These are phyloP conservation scores for Entomophthora muscae DNA, from an alignment of 371 early-diverging fungal genomes.

Conservation along the genomic window DNA sequence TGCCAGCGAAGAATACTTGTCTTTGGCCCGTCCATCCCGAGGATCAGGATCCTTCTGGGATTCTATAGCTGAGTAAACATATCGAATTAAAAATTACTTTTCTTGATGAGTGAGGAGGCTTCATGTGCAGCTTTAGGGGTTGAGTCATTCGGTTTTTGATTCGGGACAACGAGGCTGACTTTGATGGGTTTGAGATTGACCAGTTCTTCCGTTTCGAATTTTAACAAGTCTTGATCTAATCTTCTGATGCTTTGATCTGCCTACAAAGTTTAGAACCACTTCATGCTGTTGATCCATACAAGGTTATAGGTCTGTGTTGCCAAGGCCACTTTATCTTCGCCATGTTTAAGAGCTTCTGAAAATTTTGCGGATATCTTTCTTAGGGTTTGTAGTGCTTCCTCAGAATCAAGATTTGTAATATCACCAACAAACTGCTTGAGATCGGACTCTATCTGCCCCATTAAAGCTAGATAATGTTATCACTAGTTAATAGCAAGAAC, in stretches of 20 bases:
- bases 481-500: neutral
- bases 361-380: constrained; percentile 34
- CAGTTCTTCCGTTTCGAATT: constrained; percentile 78
- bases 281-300: constrained; percentile 22
- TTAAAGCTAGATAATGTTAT: constrained; percentile 22
- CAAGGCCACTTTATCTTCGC: constrained; percentile 79
- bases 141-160: neutral
- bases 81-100: neutral
- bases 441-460: constrained; percentile 34
- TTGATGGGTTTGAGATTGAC: constrained; percentile 31
- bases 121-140: no score
- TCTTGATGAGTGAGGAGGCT: neutral
- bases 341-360: constrained; percentile 58
- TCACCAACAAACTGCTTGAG: constrained; percentile 34
- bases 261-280: constrained; percentile 17
- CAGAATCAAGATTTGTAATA: constrained; percentile 23
- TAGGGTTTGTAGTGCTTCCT: constrained; percentile 36
- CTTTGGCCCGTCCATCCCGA: neutral
- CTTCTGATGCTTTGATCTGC: constrained; percentile 80
- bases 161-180: constrained; percentile 8
- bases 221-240: constrained; percentile 73
- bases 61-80: neutral
- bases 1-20: neutral
- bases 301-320: constrained; percentile 84
- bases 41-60: neutral